Base-by-base conservation (phyloP, 192 early-diverging fungal genomes). In the Funneliformis mosseae region DNA sequence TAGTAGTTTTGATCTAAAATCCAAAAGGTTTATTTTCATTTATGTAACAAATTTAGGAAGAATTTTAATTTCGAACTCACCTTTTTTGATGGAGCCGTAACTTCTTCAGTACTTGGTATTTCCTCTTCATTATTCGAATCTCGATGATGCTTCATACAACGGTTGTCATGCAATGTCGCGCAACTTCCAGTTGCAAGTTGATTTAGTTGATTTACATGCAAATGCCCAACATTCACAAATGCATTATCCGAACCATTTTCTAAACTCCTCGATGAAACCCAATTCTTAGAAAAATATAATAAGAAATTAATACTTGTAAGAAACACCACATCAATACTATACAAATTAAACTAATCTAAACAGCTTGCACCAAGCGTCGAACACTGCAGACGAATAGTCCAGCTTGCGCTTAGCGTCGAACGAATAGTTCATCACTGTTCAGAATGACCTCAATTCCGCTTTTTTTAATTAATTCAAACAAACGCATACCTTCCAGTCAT, bases 291-390 rank as follows among this genome's bases (percentile, higher is more conserved):
- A 63, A 63, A 8, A 63, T 63, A 63, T 23, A 55, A 63, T 63
- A 1, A 63, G n/a, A 63, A 63, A 23, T 63, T 63, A 12, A 63
- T 63, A 63, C 25, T 63, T n/a, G 16, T 23, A 63, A 63, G 25
- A 63, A 63, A 63, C 0, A 63, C 25, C 25, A 23, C 61, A 63
- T 23, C 11, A 63, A 23, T 23, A 63, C 61, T n/a, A n/a, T n/a
- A n/a, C n/a, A n/a, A n/a, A n/a, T n/a, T n/a, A n/a, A n/a, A n/a
- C n/a, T n/a, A 63, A 63, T 63, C 21, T 23, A 63, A 23, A 23
- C 62, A 64, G 62, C 62, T 64, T 64, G 62, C 62, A 25, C 62
- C 5, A 64, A 63, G 25, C 23, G 62, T 64, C 21, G 62, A 64
- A 64, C 62, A 64, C 62, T 64, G 62, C 4, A 64, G 62, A 64